Conservation (phyloP, 345 rosid genomes). For the Pistacia integerrima region DNA sequence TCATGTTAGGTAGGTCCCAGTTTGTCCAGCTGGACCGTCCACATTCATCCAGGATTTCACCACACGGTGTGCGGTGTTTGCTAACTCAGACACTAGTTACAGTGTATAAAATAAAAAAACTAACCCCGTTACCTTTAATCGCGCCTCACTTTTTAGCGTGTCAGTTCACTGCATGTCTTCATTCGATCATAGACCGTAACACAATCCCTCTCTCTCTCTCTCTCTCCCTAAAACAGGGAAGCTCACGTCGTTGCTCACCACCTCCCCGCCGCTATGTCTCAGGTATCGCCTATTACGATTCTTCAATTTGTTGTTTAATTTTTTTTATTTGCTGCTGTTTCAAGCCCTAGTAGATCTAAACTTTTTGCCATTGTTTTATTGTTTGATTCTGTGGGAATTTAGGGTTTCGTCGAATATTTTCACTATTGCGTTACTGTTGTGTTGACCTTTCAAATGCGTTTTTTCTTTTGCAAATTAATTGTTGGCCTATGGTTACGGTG, state of each 20-base stretch:
- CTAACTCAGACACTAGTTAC: slow-evolving; percentile 8
- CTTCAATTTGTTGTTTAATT: background rate
- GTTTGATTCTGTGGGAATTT: background rate
- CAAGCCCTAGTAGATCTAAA: slow-evolving; percentile 10
- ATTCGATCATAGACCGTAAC: background rate
- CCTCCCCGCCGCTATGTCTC: slow-evolving; percentile 41
- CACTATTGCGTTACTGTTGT: background rate
- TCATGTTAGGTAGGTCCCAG: background rate
- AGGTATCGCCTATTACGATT: slow-evolving; percentile 28
- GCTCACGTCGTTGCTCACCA: background rate
- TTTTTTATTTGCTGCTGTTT: background rate
- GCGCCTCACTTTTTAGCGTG: background rate
- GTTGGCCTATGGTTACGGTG: background rate
- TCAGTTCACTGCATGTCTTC: background rate
- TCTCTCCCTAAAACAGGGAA: background rate
- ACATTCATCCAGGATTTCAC: background rate
- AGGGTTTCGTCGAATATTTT: slow-evolving; percentile 1
- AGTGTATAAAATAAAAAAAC: background rate
- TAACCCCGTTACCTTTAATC: background rate
- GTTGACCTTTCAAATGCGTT: slow-evolving; percentile 1
- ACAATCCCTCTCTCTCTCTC: background rate
- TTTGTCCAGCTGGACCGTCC: background rate
- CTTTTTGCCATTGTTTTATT: background rate
- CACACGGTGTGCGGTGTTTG: background rate
- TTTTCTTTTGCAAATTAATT: background rate